Percentiles rank a stretch among this genome's conserved stretches.
These are phyloP conservation scores for Houttuynia cordata DNA, from an alignment of 164 flowering plant genomes.

Conservation along the genomic window DNA sequence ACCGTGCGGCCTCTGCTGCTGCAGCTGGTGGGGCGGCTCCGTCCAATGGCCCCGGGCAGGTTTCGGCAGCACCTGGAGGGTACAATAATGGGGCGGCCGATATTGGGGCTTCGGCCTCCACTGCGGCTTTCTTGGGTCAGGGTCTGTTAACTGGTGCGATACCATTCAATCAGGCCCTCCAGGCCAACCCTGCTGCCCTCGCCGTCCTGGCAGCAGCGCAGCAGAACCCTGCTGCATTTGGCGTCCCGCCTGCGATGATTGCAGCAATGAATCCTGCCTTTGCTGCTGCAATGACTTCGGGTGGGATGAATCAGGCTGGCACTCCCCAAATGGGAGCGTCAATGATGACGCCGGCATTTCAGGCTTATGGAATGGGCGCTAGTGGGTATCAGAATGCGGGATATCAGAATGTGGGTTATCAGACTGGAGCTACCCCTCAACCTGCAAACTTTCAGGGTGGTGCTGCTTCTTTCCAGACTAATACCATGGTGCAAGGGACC, in stretches of 20 bases:
- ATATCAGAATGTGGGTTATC: slow-evolving; percentile 8
- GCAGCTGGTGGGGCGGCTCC: background rate
- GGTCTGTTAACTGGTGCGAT: slow-evolving; percentile 13
- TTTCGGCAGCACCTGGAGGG: background rate
- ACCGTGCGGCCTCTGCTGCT: slow-evolving; percentile 1
- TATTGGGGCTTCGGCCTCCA: slow-evolving; percentile 7
- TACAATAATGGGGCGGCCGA: slow-evolving; percentile 5
- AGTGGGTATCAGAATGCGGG: slow-evolving; percentile 9
- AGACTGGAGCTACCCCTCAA: slow-evolving; percentile 13
- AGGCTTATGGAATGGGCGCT: slow-evolving; percentile 16
- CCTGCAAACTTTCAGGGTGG: slow-evolving; percentile 4
- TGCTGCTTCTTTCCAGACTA: slow-evolving; percentile 8
- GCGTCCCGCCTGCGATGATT: slow-evolving; percentile 13
- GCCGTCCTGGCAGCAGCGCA: slow-evolving; percentile 24
- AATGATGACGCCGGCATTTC: slow-evolving; percentile 6
- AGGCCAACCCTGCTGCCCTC: slow-evolving; percentile 17
- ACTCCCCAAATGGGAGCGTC: slow-evolving; percentile 5
- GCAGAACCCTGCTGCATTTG: slow-evolving; percentile 28
- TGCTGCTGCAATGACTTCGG: slow-evolving; percentile 13
- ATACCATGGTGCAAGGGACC: slow-evolving; percentile 11
- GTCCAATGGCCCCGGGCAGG: background rate
- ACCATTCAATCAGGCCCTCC: slow-evolving; percentile 14
- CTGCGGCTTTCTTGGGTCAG: slow-evolving; percentile 12
- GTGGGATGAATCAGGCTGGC: background rate
- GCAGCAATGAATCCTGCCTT: slow-evolving; percentile 18